Evolutionary conservation across 306 rosid species (phyloP).

Genomic region (Cucurbita pepo): DNA sequence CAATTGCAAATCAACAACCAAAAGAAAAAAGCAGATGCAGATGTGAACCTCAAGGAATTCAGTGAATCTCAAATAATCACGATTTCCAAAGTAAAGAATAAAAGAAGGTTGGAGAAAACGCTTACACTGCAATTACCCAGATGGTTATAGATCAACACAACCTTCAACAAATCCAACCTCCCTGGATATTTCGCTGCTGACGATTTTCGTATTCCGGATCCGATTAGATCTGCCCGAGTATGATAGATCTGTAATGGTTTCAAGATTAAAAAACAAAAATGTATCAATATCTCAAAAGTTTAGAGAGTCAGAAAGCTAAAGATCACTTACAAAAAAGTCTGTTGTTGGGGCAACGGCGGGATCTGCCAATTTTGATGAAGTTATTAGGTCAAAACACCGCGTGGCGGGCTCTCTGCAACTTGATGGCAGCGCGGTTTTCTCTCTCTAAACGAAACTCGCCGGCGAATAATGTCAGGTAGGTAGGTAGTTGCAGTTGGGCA

Average conservation of each 20-base stretch:
- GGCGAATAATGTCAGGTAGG: neutral
- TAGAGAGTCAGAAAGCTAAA: neutral
- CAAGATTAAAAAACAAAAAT: neutral
- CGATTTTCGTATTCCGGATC: neutral
- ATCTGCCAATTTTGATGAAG: neutral
- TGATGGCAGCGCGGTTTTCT: neutral
- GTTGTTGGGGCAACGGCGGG: neutral
- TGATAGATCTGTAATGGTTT: neutral
- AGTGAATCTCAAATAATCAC: neutral
- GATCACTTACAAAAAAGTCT: neutral
- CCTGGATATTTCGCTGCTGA: neutral
- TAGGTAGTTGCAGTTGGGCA: neutral
- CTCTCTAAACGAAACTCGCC: neutral
- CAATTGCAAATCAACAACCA: neutral
- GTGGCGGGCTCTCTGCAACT: neutral
- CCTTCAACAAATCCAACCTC: neutral
- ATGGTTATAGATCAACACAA: neutral
- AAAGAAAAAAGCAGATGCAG: neutral
- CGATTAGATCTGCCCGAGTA: neutral
- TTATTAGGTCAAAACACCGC: neutral
- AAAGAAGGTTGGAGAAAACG: neutral
- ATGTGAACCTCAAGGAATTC: neutral
- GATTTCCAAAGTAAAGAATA: neutral
- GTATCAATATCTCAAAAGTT: neutral
- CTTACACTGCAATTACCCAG: neutral